phyloP scores from a whole-genome alignment of 371 early-diverging fungal species.

The Mucor mucedo region DNA sequence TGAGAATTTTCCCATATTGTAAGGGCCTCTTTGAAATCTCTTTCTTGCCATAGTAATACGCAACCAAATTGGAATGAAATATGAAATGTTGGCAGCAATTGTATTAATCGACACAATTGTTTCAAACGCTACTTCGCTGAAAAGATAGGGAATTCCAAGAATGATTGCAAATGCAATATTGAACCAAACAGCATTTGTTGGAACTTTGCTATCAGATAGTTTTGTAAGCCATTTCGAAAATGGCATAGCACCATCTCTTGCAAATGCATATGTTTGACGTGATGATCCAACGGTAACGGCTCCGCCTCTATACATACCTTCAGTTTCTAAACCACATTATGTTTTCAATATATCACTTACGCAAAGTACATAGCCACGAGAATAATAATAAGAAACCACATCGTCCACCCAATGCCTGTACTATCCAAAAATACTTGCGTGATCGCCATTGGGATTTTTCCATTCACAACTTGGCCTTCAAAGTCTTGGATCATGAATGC shows the following conservation, averaged over 20 bases:
- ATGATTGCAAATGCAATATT: constrained; percentile 51
- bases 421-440: constrained; percentile 58
- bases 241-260: constrained; percentile 66
- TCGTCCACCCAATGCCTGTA: constrained; percentile 46
- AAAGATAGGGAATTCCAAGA: constrained; percentile 49
- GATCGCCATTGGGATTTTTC: constrained; percentile 40
- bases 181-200: constrained; percentile 58
- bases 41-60: constrained; percentile 54
- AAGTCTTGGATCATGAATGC: constrained; percentile 66
- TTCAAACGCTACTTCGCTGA: constrained; percentile 54
- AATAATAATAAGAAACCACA: constrained; percentile 53
- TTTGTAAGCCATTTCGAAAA: constrained; percentile 41
- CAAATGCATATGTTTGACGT: constrained; percentile 69
- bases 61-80: constrained; percentile 68
- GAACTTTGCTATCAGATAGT: constrained; percentile 36
- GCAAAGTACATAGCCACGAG: constrained; percentile 62
- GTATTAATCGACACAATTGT: constrained; percentile 75
- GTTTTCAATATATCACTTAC: constrained; percentile 6
- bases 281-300: constrained; percentile 60
- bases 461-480: constrained; percentile 53
- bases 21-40: constrained; percentile 33
- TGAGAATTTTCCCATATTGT: constrained; percentile 20
- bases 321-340: neutral
- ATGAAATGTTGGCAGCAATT: constrained; percentile 72
- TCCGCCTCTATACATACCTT: constrained; percentile 33